These are phyloP conservation scores for Trichomonas tenax DNA, from an alignment of 208 protist species.

Conservation along the genomic window DNA sequence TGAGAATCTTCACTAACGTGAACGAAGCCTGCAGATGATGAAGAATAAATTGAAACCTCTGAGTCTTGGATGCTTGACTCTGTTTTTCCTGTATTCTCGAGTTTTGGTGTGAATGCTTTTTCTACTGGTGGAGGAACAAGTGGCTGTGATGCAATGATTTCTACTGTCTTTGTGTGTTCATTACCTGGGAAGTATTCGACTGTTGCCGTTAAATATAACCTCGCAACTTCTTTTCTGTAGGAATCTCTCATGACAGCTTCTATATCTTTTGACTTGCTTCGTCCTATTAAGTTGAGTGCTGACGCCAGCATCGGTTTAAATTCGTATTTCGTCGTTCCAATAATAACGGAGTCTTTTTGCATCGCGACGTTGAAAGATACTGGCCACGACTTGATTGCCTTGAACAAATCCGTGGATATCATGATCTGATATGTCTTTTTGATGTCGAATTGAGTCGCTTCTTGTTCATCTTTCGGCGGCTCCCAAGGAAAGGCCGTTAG, in stretches of 20 bases:
- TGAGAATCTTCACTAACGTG: background rate
- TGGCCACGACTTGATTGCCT: background rate
- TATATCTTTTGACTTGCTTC: background rate
- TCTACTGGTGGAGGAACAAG: background rate
- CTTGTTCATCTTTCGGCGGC: background rate
- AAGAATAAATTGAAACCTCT: background rate
- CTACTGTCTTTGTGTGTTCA: background rate
- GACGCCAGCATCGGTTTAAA: background rate
- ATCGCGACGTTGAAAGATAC: background rate
- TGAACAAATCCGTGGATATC: background rate
- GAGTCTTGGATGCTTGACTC: background rate
- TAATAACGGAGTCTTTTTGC: background rate
- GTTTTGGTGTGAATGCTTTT: background rate
- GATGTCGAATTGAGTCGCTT: background rate
- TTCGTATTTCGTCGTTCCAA: background rate
- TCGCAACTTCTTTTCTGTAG: background rate
- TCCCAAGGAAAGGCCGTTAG: background rate
- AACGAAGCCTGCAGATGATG: background rate
- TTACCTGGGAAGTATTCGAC: background rate
- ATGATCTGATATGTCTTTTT: background rate
- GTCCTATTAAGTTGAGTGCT: background rate
- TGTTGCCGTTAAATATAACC: background rate
- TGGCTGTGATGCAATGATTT: background rate
- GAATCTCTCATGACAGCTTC: background rate
- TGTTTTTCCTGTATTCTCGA: background rate